Evolutionary conservation across 139 green algal genomes (phyloP).

Genomic region (Tetradesmus lagerheimii): DNA sequence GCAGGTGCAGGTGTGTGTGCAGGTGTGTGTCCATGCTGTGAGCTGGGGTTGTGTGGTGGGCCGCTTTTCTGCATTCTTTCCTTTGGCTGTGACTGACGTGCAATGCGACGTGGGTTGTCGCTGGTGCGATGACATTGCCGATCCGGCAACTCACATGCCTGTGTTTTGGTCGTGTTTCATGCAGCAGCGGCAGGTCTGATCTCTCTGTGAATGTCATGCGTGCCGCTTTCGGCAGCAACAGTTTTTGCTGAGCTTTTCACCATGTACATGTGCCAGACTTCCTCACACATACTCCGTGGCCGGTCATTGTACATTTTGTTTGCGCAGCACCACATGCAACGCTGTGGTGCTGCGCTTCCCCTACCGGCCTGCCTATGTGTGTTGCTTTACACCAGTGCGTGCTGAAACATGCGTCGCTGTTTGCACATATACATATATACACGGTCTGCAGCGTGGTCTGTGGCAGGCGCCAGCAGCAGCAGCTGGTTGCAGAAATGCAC

Average conservation of each 20-base stretch:
- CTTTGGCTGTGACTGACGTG: too few relatives aligned
- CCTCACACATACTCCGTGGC: neutral
- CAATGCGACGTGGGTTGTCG: too few relatives aligned
- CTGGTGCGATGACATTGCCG: neutral
- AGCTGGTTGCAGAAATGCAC: neutral
- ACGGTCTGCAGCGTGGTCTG: neutral
- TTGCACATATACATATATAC: slow-evolving; percentile 29
- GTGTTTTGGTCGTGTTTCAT: neutral
- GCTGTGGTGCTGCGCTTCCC: neutral
- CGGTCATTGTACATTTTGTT: slow-evolving; percentile 9
- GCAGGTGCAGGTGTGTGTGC: too few relatives aligned
- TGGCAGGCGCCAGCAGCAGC: neutral
- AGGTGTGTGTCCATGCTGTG: too few relatives aligned
- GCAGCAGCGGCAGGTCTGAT: neutral
- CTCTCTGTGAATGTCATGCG: neutral
- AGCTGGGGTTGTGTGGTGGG: too few relatives aligned
- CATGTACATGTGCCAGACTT: neutral
- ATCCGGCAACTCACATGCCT: neutral
- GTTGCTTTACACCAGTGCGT: slow-evolving; percentile 4
- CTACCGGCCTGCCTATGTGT: neutral
- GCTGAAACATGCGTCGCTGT: slow-evolving; percentile 27
- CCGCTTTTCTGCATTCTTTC: too few relatives aligned
- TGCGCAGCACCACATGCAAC: neutral
- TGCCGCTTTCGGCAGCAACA: neutral
- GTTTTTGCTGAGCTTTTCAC: neutral